Percentiles rank a stretch among this genome's conserved stretches.
Evolutionary conservation across 116 monocot genomes (phyloP).

Genomic region (Thalassia testudinum): DNA sequence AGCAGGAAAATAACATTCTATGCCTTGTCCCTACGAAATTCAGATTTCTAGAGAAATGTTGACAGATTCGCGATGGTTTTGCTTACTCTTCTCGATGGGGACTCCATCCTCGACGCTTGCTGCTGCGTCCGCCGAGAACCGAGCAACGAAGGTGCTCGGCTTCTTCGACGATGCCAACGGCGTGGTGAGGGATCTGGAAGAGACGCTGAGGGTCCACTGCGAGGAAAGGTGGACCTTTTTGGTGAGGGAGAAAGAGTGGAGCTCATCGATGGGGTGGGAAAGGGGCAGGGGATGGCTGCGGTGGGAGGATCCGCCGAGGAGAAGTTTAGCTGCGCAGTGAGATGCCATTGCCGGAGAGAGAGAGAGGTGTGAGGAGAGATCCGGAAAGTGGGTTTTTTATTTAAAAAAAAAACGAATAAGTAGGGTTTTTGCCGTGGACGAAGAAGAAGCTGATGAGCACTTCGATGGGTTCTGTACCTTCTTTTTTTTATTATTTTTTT

Average conservation of each 20-base stretch:
- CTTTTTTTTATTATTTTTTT: no score
- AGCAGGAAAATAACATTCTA: background rate
- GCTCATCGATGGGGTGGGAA: background rate
- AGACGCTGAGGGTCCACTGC: background rate
- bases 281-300: no score
- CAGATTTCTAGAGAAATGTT: background rate
- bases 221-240: background rate
- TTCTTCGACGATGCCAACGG: no score
- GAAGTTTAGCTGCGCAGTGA: no score
- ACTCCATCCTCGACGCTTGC: background rate
- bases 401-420: no score
- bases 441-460: no score
- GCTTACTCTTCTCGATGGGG: slow-evolving; percentile 12
- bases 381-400: no score
- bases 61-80: background rate
- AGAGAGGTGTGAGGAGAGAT: no score
- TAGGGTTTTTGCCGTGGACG: no score
- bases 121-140: background rate
- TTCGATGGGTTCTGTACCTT: no score
- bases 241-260: background rate
- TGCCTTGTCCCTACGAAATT: background rate
- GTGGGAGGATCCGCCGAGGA: no score
- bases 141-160: background rate
- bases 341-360: no score
- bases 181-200: background rate